Evolutionary conservation across 2,329 filamentous ascomycete genomes (phyloP), one percentile per base, ranked within the genome.

Genomic region (Colletotrichum eremochloae): DNA sequence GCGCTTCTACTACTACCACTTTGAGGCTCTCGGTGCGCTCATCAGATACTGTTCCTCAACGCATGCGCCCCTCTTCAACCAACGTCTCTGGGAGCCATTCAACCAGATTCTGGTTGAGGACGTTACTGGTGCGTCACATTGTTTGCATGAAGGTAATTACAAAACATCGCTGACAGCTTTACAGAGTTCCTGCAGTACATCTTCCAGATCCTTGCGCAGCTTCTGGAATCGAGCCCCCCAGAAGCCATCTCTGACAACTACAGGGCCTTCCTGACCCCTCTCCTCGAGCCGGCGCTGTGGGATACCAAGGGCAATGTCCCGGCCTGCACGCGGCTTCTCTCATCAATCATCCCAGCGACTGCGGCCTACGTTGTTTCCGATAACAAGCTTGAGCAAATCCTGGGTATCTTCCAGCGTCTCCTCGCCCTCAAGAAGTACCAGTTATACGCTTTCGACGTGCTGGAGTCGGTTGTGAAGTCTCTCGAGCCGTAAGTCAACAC

Each of bases 1-100:
- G 2, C 90, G 94, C 15, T 99, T 99, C 84, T 98, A 98, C 84
- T 99, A 99, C 85, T 99, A 96, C 82, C 94, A 97, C 80, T 99
- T 99, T 75, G 96, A 99, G 84, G 94, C 94, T 3, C 85, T 99
- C 57, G 96, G 96, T 44, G 96, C 96, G 20, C 87, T 99, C 60
- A 93, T 98, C 68, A 90, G 94, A 88, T 86, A 91, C 87, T 83
- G 94, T 87, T 79, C 92, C 84, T 73, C 82, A 2, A 86, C 87
- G 3, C 90, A 94, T 75, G 90, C 93, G 12, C 88, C 90, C 38
- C 91, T 93, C 76, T 89, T 98, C 63, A 94, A 98, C 79, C 88
- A 91, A 72, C 91, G 91, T 69, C 87, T 99, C 2, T 98, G 96
- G 86, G 87, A 90, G 66, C 93, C 95, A 1, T 96, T 98, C 80